phyloP scores from a whole-genome alignment of 108 stramenopile genomes.

The Skeletonema marinoi region DNA sequence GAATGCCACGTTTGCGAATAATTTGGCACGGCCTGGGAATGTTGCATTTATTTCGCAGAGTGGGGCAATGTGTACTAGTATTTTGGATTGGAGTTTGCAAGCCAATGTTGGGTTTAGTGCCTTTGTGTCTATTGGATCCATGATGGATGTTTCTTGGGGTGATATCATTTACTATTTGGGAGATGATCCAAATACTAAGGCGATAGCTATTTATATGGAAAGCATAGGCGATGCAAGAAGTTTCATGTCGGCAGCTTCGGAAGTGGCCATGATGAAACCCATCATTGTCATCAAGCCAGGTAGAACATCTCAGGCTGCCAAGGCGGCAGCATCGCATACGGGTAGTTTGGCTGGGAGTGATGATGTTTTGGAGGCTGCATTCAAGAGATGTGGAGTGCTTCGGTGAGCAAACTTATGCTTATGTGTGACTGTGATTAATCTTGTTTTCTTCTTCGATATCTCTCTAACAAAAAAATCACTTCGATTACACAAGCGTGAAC shows the following conservation, averaged over 20 bases:
- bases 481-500: slow-evolving; percentile 14
- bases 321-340: slow-evolving; percentile 39
- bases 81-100: slow-evolving; percentile 36
- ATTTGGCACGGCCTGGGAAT: slow-evolving; percentile 32
- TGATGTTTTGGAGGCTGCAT: slow-evolving; percentile 45
- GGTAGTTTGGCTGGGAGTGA: slow-evolving; percentile 38
- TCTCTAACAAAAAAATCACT: too few species aligned
- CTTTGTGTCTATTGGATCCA: slow-evolving; percentile 32
- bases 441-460: too few species aligned
- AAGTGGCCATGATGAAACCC: slow-evolving; percentile 44
- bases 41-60: slow-evolving; percentile 32
- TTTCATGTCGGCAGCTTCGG: slow-evolving; percentile 47
- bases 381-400: slow-evolving; percentile 40
- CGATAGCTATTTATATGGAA: slow-evolving; percentile 50
- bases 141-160: slow-evolving; percentile 42
- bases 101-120: slow-evolving; percentile 43
- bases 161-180: slow-evolving; percentile 43
- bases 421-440: too few species aligned
- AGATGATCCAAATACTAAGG: slow-evolving; percentile 43
- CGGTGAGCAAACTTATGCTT: too few species aligned
- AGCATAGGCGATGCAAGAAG: slow-evolving; percentile 37
- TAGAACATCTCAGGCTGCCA: slow-evolving; percentile 26
- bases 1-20: slow-evolving; percentile 40
- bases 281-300: slow-evolving; percentile 48
- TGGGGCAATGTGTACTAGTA: slow-evolving; percentile 43